Evolutionary conservation across 108 stramenopile species (phyloP).

Genomic region (Conticribra guillardii): DNA sequence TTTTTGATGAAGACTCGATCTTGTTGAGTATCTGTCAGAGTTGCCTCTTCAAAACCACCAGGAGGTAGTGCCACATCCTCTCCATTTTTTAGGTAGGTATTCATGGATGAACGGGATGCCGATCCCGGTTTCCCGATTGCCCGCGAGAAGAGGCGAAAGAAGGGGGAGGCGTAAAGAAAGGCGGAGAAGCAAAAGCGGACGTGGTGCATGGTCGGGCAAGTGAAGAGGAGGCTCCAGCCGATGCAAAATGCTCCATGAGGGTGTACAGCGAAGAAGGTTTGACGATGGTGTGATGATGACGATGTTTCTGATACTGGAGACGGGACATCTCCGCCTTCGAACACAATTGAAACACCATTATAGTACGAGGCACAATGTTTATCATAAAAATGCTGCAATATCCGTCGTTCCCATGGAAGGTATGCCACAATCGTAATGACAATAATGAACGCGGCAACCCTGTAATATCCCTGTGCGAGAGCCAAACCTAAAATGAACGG

Average conservation of each 20-base stretch:
- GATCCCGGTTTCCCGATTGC: constrained; percentile 53
- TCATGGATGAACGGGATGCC: constrained; percentile 44
- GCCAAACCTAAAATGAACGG: constrained; percentile 33
- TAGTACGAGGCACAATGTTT: constrained; percentile 37
- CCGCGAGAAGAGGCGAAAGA: constrained; percentile 62
- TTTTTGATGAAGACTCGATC: constrained; percentile 70
- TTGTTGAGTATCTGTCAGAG: constrained; percentile 40
- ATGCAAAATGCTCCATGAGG: constrained; percentile 70
- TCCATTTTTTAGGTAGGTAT: constrained; percentile 26
- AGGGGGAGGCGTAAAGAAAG: constrained; percentile 54
- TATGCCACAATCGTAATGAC: constrained; percentile 46
- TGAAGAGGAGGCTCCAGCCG: constrained; percentile 58
- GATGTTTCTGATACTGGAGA: not conserved
- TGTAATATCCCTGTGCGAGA: constrained; percentile 12
- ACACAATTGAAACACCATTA: constrained; percentile 32
- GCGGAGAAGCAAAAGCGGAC: constrained; percentile 68
- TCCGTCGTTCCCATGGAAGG: constrained; percentile 54
- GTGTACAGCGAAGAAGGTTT: constrained; percentile 59
- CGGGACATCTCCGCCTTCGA: constrained; percentile 41
- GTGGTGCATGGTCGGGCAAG: constrained; percentile 28
- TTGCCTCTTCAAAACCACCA: constrained; percentile 83
- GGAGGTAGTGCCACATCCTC: constrained; percentile 61
- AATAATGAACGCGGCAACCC: constrained; percentile 20
- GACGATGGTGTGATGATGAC: constrained; percentile 21
- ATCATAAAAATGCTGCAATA: constrained; percentile 22